These are phyloP conservation scores for Malassezia sympodialis DNA, from an alignment of 1,284 basidiomycete genomes.

Conservation along the genomic window DNA sequence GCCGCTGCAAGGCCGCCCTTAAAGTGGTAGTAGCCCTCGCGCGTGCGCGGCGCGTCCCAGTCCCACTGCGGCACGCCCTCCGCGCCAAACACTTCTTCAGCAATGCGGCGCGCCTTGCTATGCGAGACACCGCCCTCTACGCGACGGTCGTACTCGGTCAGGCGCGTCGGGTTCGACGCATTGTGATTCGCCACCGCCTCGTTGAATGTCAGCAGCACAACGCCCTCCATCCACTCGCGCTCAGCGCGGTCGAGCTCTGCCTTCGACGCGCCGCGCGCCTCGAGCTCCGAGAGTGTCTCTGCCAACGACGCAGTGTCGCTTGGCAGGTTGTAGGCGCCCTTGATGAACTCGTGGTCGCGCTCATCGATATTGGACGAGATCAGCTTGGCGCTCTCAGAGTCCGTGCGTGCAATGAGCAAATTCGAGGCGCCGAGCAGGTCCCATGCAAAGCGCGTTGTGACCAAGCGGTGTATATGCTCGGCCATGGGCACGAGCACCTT, in stretches of 20 bases:
- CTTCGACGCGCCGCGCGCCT: slow-evolving; percentile 32
- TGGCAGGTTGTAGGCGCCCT: slow-evolving; percentile 42
- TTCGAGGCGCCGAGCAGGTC: slow-evolving; percentile 78
- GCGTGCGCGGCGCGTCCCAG: slow-evolving; percentile 82
- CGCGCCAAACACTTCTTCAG: slow-evolving; percentile 62
- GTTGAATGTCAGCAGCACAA: slow-evolving; percentile 61
- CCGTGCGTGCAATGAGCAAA: slow-evolving; percentile 79
- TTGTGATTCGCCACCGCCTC: slow-evolving; percentile 57
- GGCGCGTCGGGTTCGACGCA: slow-evolving; percentile 49
- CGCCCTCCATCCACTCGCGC: slow-evolving; percentile 44
- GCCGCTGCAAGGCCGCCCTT: slow-evolving; percentile 73
- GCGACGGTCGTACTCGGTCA: slow-evolving; percentile 54
- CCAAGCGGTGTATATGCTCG: slow-evolving; percentile 70
- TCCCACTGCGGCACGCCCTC: slow-evolving; percentile 62
- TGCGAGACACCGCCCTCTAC: slow-evolving; percentile 61
- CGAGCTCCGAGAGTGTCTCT: slow-evolving; percentile 36
- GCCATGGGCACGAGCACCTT: slow-evolving; percentile 84
- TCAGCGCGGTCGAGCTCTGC: slow-evolving; percentile 39
- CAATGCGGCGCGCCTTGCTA: slow-evolving; percentile 62
- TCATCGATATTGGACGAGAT: slow-evolving; percentile 73
- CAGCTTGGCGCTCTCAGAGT: slow-evolving; percentile 78
- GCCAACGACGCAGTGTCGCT: slow-evolving; percentile 33
- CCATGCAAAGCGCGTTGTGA: slow-evolving; percentile 74
- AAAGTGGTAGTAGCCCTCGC: slow-evolving; percentile 84
- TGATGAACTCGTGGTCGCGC: slow-evolving; percentile 55